These are phyloP conservation scores for Vitis amurensis DNA, from an alignment of 164 flowering plant genomes.

Conservation along the genomic window DNA sequence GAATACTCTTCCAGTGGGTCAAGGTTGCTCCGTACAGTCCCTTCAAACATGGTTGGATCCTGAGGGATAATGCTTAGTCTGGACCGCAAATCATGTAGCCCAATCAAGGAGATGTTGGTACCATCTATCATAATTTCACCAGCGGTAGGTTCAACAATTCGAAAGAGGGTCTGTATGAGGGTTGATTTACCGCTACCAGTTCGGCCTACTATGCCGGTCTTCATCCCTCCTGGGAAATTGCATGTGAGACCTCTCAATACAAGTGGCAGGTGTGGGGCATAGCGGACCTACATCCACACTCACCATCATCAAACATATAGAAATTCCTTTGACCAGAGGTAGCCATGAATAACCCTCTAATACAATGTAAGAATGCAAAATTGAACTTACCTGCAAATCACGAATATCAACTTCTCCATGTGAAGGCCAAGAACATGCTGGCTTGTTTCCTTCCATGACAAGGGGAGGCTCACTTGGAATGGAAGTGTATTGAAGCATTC, in stretches of 20 bases:
- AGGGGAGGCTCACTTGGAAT: constrained; percentile 28
- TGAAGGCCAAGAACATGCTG: constrained; percentile 3
- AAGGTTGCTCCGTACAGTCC: no score
- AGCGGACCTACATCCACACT: constrained; percentile 50
- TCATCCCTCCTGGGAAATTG: constrained; percentile 66
- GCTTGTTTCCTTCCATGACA: constrained; percentile 24
- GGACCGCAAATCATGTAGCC: constrained; percentile 73
- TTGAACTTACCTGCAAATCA: constrained; percentile 55
- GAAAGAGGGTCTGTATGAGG: constrained; percentile 72
- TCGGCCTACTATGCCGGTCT: constrained; percentile 81
- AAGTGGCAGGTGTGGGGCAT: constrained; percentile 83
- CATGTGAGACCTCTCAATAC: constrained; percentile 76
- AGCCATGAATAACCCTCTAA: background rate
- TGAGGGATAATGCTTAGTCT: constrained; percentile 50
- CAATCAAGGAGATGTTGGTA: constrained; percentile 58
- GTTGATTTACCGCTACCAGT: constrained; percentile 90
- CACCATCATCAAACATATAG: background rate
- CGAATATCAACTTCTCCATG: constrained; percentile 52
- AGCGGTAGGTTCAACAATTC: constrained; percentile 62
- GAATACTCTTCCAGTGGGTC: no score
- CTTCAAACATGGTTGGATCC: no score
- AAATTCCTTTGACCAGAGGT: background rate
- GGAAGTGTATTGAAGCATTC: background rate
- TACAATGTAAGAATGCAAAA: background rate
- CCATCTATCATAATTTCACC: constrained; percentile 67